A percentile compares a stretch with the other conserved stretches of the same genome.
These are phyloP conservation scores for Suillus plorans DNA, from an alignment of 768 basidiomycete species.

Conservation along the genomic window DNA sequence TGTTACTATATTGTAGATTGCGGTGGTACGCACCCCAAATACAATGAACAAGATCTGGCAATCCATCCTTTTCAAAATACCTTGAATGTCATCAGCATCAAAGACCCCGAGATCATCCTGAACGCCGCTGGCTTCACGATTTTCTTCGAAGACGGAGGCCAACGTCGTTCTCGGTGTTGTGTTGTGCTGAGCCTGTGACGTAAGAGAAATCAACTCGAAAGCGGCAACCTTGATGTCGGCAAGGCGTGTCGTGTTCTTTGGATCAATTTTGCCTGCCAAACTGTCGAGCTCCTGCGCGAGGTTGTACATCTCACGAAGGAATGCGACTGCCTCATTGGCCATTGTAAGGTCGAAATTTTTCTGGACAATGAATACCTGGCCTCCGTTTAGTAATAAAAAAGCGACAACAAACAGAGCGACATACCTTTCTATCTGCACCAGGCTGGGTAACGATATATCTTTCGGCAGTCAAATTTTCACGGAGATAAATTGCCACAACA, in stretches of 20 bases:
- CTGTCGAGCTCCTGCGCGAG: background rate
- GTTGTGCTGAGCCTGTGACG: background rate
- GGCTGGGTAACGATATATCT: conserved; percentile 10
- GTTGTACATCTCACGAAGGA: conserved; percentile 17
- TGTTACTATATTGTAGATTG: background rate
- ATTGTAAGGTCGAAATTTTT: conserved; percentile 1
- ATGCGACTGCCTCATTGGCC: background rate
- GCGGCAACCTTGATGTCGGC: background rate
- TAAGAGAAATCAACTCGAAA: background rate
- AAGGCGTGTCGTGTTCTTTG: background rate
- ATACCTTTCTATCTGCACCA: background rate
- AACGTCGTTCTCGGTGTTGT: background rate
- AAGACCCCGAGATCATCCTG: conserved; percentile 8
- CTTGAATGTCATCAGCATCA: conserved; percentile 3
- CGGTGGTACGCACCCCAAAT: conserved; percentile 3
- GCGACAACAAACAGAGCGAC: background rate
- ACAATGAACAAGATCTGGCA: conserved; percentile 3
- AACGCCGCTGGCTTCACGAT: background rate
- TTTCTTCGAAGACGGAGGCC: background rate
- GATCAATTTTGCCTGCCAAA: conserved; percentile 6
- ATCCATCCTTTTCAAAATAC: conserved; percentile 1
- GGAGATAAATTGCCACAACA: conserved; percentile 14
- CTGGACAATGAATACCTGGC: conserved; percentile 9
- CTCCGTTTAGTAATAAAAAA: background rate
- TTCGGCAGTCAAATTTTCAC: conserved; percentile 1